Evolutionary conservation across 352 stramenopile genomes (phyloP).

Genomic region (Phytophthora colocasiae): DNA sequence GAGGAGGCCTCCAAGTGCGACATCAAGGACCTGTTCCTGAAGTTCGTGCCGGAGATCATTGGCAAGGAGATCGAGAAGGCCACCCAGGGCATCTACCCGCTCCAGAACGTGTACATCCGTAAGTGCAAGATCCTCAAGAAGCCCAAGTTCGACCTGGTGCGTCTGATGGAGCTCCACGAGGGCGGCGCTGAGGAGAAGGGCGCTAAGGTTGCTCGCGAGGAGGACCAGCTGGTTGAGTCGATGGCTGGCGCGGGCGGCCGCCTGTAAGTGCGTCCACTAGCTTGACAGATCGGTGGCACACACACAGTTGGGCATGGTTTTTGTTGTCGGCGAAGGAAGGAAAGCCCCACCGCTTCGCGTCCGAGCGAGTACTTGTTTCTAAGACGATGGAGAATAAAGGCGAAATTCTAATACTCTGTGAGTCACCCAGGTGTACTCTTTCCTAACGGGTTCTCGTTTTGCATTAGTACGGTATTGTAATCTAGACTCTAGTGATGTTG

Average conservation of each 20-base stretch:
- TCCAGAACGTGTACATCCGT: conserved; percentile 99
- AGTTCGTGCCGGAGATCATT: conserved; percentile 99
- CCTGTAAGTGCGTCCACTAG: conserved; percentile 73
- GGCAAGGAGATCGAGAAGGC: conserved; percentile 98
- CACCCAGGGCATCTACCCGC: conserved; percentile 98
- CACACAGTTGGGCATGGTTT: conserved; percentile 45
- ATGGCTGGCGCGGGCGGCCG: conserved; percentile 89
- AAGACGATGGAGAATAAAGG: conserved; percentile 87
- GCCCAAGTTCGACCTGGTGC: conserved; percentile 99
- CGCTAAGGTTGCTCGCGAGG: conserved; percentile 88
- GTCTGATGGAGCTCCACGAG: conserved; percentile 99
- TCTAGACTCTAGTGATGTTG: too few species aligned
- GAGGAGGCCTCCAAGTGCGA: conserved; percentile 98
- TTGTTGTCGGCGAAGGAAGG: conserved; percentile 45
- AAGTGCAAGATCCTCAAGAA: conserved; percentile 99
- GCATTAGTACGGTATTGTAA: too few species aligned
- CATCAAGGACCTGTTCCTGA: conserved; percentile 99
- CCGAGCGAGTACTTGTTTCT: conserved; percentile 52
- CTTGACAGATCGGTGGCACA: conserved; percentile 26
- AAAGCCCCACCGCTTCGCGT: conserved; percentile 14
- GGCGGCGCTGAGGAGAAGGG: conserved; percentile 93
- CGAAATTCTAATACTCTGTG: conserved; percentile 70
- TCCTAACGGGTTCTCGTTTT: background rate
- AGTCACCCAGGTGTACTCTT: conserved; percentile 17
- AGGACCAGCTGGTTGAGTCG: conserved; percentile 89